phyloP scores from a whole-genome alignment of 805 yeast genomes.

The Sugiyamaella floridensis region DNA sequence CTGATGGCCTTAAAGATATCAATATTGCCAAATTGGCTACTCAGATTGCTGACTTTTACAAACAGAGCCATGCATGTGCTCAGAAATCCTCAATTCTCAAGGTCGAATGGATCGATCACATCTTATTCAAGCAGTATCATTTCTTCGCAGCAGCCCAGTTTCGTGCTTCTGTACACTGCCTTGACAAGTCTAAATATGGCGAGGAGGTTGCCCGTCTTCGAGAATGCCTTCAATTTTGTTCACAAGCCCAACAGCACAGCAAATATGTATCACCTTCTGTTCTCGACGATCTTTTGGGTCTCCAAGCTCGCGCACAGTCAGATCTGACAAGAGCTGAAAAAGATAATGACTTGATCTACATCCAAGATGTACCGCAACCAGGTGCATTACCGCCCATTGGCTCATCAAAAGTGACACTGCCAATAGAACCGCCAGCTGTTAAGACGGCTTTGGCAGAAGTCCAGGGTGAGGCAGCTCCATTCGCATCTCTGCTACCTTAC shows the following conservation, averaged over 20 bases:
- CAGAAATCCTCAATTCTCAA: constrained; percentile 45
- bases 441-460: not conserved
- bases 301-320: constrained; percentile 40
- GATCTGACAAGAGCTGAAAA: constrained; percentile 52
- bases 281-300: constrained; percentile 46
- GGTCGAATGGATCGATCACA: constrained; percentile 59
- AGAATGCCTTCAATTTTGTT: constrained; percentile 36
- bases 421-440: not conserved
- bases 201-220: constrained; percentile 57
- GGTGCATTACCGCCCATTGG: constrained; percentile 36
- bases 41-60: constrained; percentile 55
- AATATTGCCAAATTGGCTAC: constrained; percentile 57
- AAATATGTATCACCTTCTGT: constrained; percentile 40
- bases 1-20: constrained; percentile 46
- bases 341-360: constrained; percentile 76
- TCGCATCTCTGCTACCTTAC: constrained; percentile 60
- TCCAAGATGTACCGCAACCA: constrained; percentile 52
- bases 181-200: constrained; percentile 53
- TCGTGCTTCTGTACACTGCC: constrained; percentile 48
- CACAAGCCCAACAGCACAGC: constrained; percentile 33
- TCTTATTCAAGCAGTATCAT: constrained; percentile 53
- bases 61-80: constrained; percentile 37
- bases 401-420: not conserved
- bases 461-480: constrained; percentile 21
- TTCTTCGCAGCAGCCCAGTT: constrained; percentile 67